These are phyloP conservation scores for Picea glauca DNA, from an alignment of 75 land plant species.

Conservation along the genomic window DNA sequence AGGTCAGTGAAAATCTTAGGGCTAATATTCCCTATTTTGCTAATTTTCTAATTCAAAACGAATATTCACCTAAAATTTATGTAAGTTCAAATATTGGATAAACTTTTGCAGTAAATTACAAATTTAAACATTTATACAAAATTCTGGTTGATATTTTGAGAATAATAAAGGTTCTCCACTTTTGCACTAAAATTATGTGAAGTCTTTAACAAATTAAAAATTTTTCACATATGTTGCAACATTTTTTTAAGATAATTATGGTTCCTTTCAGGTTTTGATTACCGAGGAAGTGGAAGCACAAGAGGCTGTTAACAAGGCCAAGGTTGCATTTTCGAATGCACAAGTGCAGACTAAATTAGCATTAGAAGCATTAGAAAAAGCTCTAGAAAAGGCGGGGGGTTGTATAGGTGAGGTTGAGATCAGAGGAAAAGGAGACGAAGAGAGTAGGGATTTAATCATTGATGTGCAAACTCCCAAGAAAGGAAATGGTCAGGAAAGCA, in stretches of 20 bases:
- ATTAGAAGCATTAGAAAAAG: conserved; percentile 21
- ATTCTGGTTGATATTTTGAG: conserved; percentile 1
- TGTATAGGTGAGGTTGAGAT: background rate
- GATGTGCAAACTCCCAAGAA: conserved; percentile 14
- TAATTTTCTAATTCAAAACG: too few species aligned
- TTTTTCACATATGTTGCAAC: conserved; percentile 9
- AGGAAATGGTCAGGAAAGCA: conserved; percentile 9
- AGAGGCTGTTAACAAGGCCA: conserved; percentile 68
- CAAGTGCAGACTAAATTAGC: conserved; percentile 56
- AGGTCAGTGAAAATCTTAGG: conserved; percentile 4
- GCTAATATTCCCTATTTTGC: too few species aligned
- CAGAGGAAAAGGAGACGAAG: conserved; percentile 13
- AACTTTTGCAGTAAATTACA: too few species aligned
- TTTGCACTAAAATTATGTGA: background rate
- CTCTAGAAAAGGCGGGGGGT: conserved; percentile 6
- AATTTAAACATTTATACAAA: background rate
- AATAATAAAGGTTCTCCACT: background rate
- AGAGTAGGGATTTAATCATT: conserved; percentile 4
- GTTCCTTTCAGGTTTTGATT: conserved; percentile 35
- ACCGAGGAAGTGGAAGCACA: conserved; percentile 45
- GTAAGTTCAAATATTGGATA: too few species aligned
- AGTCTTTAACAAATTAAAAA: conserved; percentile 6
- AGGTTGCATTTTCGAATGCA: conserved; percentile 61
- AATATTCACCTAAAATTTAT: too few species aligned
- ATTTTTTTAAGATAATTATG: background rate